Evolutionary conservation across 2,329 filamentous ascomycete genomes (phyloP).

Genomic region (Fusarium austroafricanum): DNA sequence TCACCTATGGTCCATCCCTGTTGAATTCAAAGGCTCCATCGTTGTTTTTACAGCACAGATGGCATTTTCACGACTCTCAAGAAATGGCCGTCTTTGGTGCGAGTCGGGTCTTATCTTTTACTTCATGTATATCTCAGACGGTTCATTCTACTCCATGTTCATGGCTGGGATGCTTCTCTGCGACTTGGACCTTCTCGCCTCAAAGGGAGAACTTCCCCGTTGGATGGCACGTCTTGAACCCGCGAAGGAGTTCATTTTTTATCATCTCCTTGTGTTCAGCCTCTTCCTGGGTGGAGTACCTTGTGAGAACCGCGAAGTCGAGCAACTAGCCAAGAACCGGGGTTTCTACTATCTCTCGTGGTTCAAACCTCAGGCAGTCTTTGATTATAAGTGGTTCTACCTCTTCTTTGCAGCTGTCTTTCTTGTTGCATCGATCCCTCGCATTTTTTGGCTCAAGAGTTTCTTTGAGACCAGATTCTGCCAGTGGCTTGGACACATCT

Average conservation of each 20-base stretch:
- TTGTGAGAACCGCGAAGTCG: conserved; percentile 59
- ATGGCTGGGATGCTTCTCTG: conserved; percentile 70
- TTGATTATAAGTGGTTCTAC: conserved; percentile 75
- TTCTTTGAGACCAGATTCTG: conserved; percentile 70
- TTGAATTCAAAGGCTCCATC: conserved; percentile 73
- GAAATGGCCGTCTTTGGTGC: conserved; percentile 65
- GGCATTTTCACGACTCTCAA: conserved; percentile 67
- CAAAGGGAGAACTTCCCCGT: conserved; percentile 61
- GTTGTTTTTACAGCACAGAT: conserved; percentile 68
- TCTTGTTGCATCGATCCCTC: conserved; percentile 66
- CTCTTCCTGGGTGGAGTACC: conserved; percentile 72
- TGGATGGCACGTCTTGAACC: conserved; percentile 60
- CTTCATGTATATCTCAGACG: conserved; percentile 76
- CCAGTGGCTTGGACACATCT: conserved; percentile 72
- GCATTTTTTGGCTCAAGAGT: conserved; percentile 66
- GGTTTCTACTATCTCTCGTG: conserved; percentile 71
- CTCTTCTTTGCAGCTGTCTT: conserved; percentile 70
- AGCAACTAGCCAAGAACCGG: conserved; percentile 62
- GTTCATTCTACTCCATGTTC: conserved; percentile 71
- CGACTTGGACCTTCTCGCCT: conserved; percentile 69
- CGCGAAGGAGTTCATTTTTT: conserved; percentile 63
- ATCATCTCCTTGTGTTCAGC: conserved; percentile 62
- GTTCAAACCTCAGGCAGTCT: conserved; percentile 74
- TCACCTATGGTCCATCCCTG: conserved; percentile 73
- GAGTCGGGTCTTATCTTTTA: conserved; percentile 68